Evolutionary conservation across 805 yeast genomes (phyloP).

Genomic region (Jamesozyma piceae): DNA sequence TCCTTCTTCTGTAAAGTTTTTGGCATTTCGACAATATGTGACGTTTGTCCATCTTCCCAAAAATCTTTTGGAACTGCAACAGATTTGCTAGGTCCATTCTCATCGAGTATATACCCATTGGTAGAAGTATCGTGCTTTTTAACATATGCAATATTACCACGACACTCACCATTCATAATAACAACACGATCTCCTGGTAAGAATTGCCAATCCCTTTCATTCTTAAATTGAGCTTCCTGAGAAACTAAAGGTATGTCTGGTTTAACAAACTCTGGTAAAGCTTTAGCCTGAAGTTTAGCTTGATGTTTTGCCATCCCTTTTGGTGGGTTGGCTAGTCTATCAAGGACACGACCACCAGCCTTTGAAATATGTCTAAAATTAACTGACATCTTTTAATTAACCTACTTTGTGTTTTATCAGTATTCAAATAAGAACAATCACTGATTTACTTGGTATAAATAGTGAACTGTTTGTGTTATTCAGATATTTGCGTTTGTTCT

Average conservation of each 20-base stretch:
- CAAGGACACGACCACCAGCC: slow-evolving; percentile 31
- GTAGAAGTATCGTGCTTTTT: slow-evolving; percentile 48
- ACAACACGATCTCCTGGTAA: slow-evolving; percentile 72
- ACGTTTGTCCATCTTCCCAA: slow-evolving; percentile 64
- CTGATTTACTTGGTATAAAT: background rate
- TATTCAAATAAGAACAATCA: background rate
- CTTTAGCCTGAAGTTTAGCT: slow-evolving; percentile 24
- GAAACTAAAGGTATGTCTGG: slow-evolving; percentile 28
- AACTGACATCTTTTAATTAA: slow-evolving; percentile 4
- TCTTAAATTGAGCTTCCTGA: slow-evolving; percentile 30
- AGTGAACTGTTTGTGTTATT: background rate
- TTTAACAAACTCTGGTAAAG: slow-evolving; percentile 33
- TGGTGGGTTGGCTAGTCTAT: slow-evolving; percentile 26
- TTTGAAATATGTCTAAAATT: slow-evolving; percentile 28
- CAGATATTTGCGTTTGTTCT: background rate
- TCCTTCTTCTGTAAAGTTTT: slow-evolving; percentile 48
- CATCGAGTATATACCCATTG: slow-evolving; percentile 55
- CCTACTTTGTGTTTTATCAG: background rate
- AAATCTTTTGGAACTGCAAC: slow-evolving; percentile 60
- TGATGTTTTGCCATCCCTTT: slow-evolving; percentile 24
- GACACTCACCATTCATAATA: slow-evolving; percentile 56
- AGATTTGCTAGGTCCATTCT: slow-evolving; percentile 55
- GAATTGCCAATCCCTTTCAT: slow-evolving; percentile 47
- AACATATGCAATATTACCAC: slow-evolving; percentile 67
- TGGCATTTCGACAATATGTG: slow-evolving; percentile 67